Evolutionary conservation across 768 basidiomycete species (phyloP), one percentile per base, ranked within the genome.

Genomic region (Amanita brunnescens): DNA sequence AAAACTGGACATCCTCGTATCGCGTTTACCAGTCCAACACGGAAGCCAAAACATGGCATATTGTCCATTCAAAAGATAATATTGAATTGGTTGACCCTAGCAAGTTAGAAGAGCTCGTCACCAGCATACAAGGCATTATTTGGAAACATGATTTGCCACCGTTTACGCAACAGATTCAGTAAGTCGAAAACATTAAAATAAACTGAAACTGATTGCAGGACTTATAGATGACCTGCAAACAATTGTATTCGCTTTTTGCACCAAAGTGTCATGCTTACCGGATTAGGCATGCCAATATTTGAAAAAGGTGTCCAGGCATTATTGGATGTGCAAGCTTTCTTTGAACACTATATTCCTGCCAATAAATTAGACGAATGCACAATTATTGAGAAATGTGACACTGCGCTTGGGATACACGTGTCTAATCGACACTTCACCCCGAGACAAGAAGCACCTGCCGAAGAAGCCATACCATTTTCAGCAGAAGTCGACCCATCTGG

Each of bases 261-360:
- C 30, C 52, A 54, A 37, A 47, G 52, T n/a, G 39, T 54, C 26
- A 48, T 16, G 23, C 32, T 54, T 37, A 54, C 47, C 16, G 52
- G 47, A 14, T 47, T 26, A 20, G 46, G 52, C n/a, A 47, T 45
- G 21, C 52, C 52, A 5, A 47, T 24, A 26, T 48, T 53, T 16
- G 52, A 53, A 39, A 6, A 10, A n/a, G 35, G 33, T 24, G 12
- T 53, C 20, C 18, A 39, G 8, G 32, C 44, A 3, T 6, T 46
- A 35, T 5, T 35, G 34, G 34, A 35, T 13, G 34, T 35, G 34
- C 34, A 35, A 12, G 34, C 34, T 7, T 29, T 29, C 3, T 29
- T 29, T 7, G 26, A 29, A 4, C 26, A 7, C 5, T 7, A 29
- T 7, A 29, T 29, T 4, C 26, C 26, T 4, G 26, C 26, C 3